Evolutionary conservation across 768 basidiomycete species (phyloP), one percentile per base, ranked within the genome.

Genomic region (Naganishia friedmannii): DNA sequence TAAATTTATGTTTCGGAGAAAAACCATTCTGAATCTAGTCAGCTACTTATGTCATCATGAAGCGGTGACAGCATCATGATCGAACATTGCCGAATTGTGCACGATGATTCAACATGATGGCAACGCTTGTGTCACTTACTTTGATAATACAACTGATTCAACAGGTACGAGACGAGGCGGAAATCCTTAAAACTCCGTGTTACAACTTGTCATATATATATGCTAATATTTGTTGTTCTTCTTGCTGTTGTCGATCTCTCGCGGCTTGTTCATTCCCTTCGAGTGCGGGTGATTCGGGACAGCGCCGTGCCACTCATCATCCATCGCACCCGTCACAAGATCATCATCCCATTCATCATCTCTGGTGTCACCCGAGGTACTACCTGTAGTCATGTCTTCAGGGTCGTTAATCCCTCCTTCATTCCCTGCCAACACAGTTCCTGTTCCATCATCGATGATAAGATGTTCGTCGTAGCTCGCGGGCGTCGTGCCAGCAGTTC

Each of bases 281-380:
- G 48, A n/a, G n/a, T 51, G 23, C 3, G n/a, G 17, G 12, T 51
- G 48, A 8, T 13, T 23, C n/a, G n/a, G 48, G 23, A 23, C n/a
- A 51, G n/a, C n/a, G 13, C 48, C 23, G 34, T 58, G 57, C 57
- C 31, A 58, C 19, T 58, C 57, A 23, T 58, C 57, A 37, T 58
- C 57, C 57, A 58, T 58, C 21, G 21, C 57, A 7, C 57, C 57
- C 2, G 57, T 58, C 34, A 58, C 57, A 21, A 58, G 37, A 37
- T 58, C 57, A 37, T 58, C 57, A 13, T 58, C 57, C 57, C 57
- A 58, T 23, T 58, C 57, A 37, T 58, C 57, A 58, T 58, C 57
- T 21, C 57, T 58, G 15, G 57, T 58, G 39, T 58, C 57, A 39
- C 57, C 57, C 12, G 57, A 58, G 1, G 57, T 58, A n/a, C 57